Evolutionary conservation across 2,329 filamentous ascomycete genomes (phyloP).

Genomic region (Penicillium sp.): DNA sequence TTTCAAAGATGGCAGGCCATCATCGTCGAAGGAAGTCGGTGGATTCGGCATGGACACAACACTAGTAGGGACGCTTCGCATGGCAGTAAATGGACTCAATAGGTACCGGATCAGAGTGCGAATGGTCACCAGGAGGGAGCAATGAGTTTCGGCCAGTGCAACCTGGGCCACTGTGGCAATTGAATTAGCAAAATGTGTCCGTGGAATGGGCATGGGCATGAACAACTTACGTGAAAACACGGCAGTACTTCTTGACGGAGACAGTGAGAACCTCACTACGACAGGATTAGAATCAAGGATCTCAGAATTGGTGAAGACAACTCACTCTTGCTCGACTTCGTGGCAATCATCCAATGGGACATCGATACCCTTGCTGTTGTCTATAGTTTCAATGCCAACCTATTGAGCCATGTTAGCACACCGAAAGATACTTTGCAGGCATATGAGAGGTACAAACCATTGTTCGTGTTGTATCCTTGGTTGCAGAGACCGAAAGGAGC

Average conservation of each 20-base stretch:
- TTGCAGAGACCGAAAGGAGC: slow-evolving; percentile 19
- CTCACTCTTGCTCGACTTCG: slow-evolving; percentile 25
- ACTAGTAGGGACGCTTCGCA: slow-evolving; percentile 10
- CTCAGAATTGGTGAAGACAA: neutral
- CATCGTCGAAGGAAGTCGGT: neutral
- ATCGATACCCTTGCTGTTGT: slow-evolving; percentile 17
- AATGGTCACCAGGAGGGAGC: slow-evolving; percentile 21
- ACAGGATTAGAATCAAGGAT: neutral
- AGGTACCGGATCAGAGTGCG: slow-evolving; percentile 22
- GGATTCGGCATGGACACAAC: neutral
- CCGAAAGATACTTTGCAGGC: neutral
- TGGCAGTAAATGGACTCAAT: slow-evolving; percentile 26
- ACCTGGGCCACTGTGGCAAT: slow-evolving; percentile 14
- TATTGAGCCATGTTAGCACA: slow-evolving; percentile 6
- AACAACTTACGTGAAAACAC: slow-evolving; percentile 24
- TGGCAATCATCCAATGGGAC: slow-evolving; percentile 24
- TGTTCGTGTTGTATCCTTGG: slow-evolving; percentile 12
- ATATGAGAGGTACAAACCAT: slow-evolving; percentile 4
- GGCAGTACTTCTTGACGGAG: slow-evolving; percentile 23
- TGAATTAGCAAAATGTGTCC: neutral
- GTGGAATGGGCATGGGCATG: neutral
- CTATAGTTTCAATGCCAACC: slow-evolving; percentile 24
- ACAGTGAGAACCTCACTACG: slow-evolving; percentile 21
- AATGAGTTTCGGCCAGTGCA: slow-evolving; percentile 26
- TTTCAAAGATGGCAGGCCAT: neutral